Evolutionary conservation across 331 rosid species (phyloP).

Genomic region (Acacia concinna): DNA sequence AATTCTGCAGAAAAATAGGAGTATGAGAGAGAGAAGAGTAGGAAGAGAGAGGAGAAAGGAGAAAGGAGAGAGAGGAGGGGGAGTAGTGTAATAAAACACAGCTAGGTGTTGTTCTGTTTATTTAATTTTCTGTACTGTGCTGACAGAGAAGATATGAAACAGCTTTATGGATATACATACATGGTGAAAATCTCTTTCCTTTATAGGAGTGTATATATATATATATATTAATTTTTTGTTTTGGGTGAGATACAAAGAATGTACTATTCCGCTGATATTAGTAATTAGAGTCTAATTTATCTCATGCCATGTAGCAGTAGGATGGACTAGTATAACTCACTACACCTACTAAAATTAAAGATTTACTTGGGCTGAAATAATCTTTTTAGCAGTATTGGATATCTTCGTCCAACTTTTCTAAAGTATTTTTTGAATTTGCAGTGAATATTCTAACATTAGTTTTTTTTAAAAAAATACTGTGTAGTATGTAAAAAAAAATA

Average conservation of each 20-base stretch:
- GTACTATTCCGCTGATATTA: not conserved
- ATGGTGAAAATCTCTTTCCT: slow-evolving; percentile 32
- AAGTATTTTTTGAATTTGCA: too few relatives aligned
- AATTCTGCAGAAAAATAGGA: not conserved
- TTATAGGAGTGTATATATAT: too few relatives aligned
- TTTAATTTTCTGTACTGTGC: slow-evolving; percentile 57
- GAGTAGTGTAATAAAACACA: slow-evolving; percentile 49
- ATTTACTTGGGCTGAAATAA: too few relatives aligned
- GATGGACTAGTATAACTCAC: too few relatives aligned
- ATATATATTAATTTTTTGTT: too few relatives aligned
- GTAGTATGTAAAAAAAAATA: too few relatives aligned
- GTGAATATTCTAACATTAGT: too few relatives aligned
- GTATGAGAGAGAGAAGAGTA: not conserved
- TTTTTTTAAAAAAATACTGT: too few relatives aligned
- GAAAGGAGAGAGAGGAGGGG: not conserved
- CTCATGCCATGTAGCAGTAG: not conserved
- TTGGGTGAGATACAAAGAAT: not conserved
- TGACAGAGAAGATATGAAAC: slow-evolving; percentile 75
- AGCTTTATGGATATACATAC: slow-evolving; percentile 69
- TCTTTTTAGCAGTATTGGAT: too few relatives aligned
- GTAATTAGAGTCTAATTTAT: too few relatives aligned
- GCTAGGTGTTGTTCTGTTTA: slow-evolving; percentile 39
- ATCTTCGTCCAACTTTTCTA: too few relatives aligned
- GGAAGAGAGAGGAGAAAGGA: not conserved
- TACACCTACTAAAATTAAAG: too few relatives aligned